phyloP scores from a whole-genome alignment of 1,284 basidiomycete genomes.

The Trichosporon ovoides region DNA sequence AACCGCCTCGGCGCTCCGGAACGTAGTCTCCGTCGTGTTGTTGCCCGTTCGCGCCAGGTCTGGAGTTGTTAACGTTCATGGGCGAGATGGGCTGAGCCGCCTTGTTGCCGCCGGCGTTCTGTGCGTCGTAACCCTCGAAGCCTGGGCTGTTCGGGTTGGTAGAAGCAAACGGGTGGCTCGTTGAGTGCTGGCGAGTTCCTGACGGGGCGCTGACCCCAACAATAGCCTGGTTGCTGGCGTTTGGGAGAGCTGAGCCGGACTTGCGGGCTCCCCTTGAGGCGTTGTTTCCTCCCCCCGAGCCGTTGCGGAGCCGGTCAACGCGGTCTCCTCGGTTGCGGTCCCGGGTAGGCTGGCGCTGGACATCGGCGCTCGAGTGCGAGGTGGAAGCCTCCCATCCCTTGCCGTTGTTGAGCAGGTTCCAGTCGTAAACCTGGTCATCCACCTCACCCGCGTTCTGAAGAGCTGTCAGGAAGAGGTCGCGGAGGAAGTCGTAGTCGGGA shows the following conservation, averaged over 20 bases:
- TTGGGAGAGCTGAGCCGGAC: slow-evolving; percentile 42
- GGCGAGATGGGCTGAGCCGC: slow-evolving; percentile 33
- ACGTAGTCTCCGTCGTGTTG: slow-evolving; percentile 41
- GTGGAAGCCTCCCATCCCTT: slow-evolving; percentile 86
- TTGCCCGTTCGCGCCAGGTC: slow-evolving; percentile 31
- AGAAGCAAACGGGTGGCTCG: slow-evolving; percentile 46
- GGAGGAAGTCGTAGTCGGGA: slow-evolving; percentile 91
- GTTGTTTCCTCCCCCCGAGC: slow-evolving; percentile 33
- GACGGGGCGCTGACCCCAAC: slow-evolving; percentile 44
- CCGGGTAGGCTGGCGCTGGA: slow-evolving; percentile 36
- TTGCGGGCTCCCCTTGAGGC: slow-evolving; percentile 34
- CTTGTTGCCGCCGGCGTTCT: slow-evolving; percentile 24
- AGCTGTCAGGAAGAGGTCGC: slow-evolving; percentile 85
- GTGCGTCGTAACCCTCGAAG: slow-evolving; percentile 35
- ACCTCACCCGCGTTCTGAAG: slow-evolving; percentile 80
- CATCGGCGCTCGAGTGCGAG: slow-evolving; percentile 26
- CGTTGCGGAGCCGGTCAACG: slow-evolving; percentile 48
- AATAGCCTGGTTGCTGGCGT: slow-evolving; percentile 48
- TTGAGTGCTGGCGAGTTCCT: slow-evolving; percentile 44
- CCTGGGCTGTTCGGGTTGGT: slow-evolving; percentile 14
- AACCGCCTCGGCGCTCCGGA: slow-evolving; percentile 35
- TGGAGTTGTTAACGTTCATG: slow-evolving; percentile 42
- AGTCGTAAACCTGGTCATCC: slow-evolving; percentile 85
- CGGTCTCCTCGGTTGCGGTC: slow-evolving; percentile 45
- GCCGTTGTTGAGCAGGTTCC: slow-evolving; percentile 82